Percentiles rank a stretch among this genome's conserved stretches.
Conservation (phyloP, 768 basidiomycete genomes). For the Pisolithus tinctorius region DNA sequence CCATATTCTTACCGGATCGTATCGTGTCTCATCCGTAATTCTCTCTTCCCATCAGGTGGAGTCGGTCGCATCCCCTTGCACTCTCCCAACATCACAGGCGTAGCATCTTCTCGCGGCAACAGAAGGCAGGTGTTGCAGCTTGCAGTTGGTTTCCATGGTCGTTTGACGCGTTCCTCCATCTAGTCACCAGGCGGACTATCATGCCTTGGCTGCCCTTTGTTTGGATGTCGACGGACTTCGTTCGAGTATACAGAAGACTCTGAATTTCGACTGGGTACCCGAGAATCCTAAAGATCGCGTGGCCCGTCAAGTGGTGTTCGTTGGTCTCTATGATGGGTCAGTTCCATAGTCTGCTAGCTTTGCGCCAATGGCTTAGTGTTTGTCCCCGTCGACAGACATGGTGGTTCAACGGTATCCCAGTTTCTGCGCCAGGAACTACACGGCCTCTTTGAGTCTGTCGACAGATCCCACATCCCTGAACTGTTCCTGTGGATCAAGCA, state of each 20-base stretch:
- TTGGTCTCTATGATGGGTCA: conserved; percentile 91
- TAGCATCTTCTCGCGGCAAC: conserved; percentile 69
- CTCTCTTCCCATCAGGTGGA: conserved; percentile 38
- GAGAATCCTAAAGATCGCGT: conserved; percentile 44
- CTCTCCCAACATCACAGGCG: conserved; percentile 73
- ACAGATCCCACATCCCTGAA: conserved; percentile 67
- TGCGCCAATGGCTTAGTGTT: conserved; percentile 1
- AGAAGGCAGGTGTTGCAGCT: conserved; percentile 42
- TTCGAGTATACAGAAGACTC: conserved; percentile 51
- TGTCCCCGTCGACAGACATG: conserved; percentile 55
- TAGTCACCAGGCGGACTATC: conserved; percentile 89
- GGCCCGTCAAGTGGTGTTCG: conserved; percentile 72
- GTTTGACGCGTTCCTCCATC: conserved; percentile 10
- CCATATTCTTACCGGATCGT: conserved; percentile 15
- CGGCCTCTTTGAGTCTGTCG: conserved; percentile 71
- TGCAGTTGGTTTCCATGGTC: not conserved
- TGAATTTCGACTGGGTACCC: conserved; percentile 71
- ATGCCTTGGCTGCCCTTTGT: conserved; percentile 68
- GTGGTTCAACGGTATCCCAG: conserved; percentile 84
- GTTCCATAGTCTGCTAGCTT: conserved; percentile 13
- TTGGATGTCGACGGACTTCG: conserved; percentile 71
- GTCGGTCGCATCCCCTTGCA: conserved; percentile 61
- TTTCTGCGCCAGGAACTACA: conserved; percentile 83
- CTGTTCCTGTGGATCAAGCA: conserved; percentile 71
- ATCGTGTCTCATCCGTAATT: not conserved